Conservation (phyloP, 768 basidiomycete genomes). For the Boletus vinaceobasis region DNA sequence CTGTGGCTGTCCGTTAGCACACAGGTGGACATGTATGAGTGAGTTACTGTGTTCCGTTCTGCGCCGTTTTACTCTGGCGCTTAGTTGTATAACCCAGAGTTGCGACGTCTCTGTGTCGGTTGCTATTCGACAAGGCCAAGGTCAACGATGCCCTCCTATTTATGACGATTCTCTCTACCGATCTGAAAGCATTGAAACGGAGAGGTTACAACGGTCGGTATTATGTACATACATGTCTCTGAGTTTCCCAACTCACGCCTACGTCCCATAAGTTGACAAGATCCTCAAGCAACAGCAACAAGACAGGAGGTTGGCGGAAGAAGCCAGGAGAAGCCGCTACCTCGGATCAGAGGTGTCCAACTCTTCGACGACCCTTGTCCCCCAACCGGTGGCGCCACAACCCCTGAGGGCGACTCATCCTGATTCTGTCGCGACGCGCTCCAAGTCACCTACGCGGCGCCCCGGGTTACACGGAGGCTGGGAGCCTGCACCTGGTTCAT, state of each 20-base stretch:
- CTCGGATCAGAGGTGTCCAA: slow-evolving; percentile 17
- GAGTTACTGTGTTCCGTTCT: slow-evolving; percentile 32
- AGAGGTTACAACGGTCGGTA: slow-evolving; percentile 79
- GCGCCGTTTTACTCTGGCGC: background rate
- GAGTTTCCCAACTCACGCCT: slow-evolving; percentile 10
- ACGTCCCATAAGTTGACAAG: slow-evolving; percentile 63
- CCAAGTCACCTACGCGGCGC: slow-evolving; percentile 20
- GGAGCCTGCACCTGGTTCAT: slow-evolving; percentile 14
- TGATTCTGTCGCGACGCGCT: slow-evolving; percentile 5
- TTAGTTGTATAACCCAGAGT: slow-evolving; percentile 48
- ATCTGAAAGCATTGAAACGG: slow-evolving; percentile 73
- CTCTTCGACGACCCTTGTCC: background rate
- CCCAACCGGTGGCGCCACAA: slow-evolving; percentile 15
- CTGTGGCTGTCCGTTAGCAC: slow-evolving; percentile 75
- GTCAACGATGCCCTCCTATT: slow-evolving; percentile 87
- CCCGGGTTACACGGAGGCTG: slow-evolving; percentile 22
- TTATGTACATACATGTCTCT: background rate
- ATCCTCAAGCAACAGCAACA: slow-evolving; percentile 83
- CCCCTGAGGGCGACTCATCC: slow-evolving; percentile 3
- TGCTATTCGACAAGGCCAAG: slow-evolving; percentile 74
- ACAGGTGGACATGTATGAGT: slow-evolving; percentile 91
- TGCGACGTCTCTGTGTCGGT: slow-evolving; percentile 75
- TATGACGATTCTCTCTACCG: slow-evolving; percentile 92
- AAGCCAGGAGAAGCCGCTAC: slow-evolving; percentile 30
- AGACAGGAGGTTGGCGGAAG: slow-evolving; percentile 55